A percentile compares a stretch with the other conserved stretches of the same genome.
phyloP scores from a whole-genome alignment of 83 land plant species.

The Picea mariana region DNA sequence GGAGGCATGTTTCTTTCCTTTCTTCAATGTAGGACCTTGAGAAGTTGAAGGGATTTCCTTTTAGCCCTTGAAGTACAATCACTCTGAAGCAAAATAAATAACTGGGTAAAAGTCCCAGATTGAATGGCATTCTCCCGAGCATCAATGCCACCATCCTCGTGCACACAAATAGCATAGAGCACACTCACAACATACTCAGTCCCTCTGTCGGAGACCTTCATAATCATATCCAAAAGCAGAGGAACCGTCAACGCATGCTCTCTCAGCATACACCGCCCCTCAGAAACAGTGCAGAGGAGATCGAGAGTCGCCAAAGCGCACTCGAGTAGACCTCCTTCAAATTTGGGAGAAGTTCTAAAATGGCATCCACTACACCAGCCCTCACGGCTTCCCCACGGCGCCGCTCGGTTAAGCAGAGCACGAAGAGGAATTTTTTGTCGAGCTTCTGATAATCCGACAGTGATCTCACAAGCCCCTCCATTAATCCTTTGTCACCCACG shows the following conservation, averaged over 20 bases:
- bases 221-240: constrained; percentile 45
- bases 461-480: neutral
- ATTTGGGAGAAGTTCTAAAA: constrained; percentile 37
- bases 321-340: constrained; percentile 24
- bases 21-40: constrained; percentile 29
- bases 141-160: constrained; percentile 15
- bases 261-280: constrained; percentile 54
- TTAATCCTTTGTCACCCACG: constrained; percentile 35
- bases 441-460: constrained; percentile 20
- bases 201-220: constrained; percentile 50
- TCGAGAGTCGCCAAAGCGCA: constrained; percentile 63
- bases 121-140: constrained; percentile 36
- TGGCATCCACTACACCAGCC: constrained; percentile 49
- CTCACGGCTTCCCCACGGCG: constrained; percentile 57
- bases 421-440: constrained; percentile 49
- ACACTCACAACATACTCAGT: constrained; percentile 58
- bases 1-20: too few relatives aligned
- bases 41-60: constrained; percentile 56
- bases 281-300: constrained; percentile 59
- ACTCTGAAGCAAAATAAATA: constrained; percentile 54
- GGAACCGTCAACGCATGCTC: constrained; percentile 55
- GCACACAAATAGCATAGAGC: constrained; percentile 42
- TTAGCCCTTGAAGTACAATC: constrained; percentile 57
- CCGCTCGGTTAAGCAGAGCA: constrained; percentile 44
- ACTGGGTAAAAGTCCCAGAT: constrained; percentile 25